Evolutionary conservation across 495 filamentous ascomycete genomes (phyloP), one percentile per base, ranked within the genome.

Genomic region (Xylaria telfairii): DNA sequence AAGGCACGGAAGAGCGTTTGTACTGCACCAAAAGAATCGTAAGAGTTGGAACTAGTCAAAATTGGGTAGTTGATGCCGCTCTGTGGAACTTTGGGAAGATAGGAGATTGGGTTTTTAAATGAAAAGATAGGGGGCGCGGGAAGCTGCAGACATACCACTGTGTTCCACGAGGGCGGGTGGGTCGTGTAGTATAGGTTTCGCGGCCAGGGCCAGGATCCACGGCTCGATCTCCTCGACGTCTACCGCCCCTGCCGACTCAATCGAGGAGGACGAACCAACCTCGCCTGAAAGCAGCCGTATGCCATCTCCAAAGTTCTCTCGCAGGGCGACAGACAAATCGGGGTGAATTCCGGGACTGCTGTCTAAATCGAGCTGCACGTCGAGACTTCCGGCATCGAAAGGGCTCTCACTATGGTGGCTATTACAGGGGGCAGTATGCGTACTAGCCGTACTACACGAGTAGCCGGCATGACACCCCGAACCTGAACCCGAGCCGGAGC

Each of bases 1-100:
- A 83, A 68, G 30, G 80, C 73, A 6, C 80, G 78, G 26, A 82
- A 75, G 24, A 83, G 67, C 5, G 78, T 71, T 70, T 81, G 73
- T 78, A 42, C 67, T 69, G 28, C 9, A 60, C 28, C 10, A 9
- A 17, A n/a, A 54, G 4, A 34, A 19, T 26, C 19, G n/a, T 28
- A n/a, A 44, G 13, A 12, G 46, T 71, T 34, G 61, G 49, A 28
- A 8, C 32, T 4, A 1, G 9, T 39, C 32, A 19, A n/a, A 17
- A 10, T 34, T 0, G 15, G 13, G 26, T 19, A 19, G 30, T 17
- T 57, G 6, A 13, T 28, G 9, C 17, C 53, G 17, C 10, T 12
- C 3, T 10, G 4, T 51, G 6, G 7, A 19, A 5, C 19, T 46
- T 46, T 15, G 6, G 46, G 10, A n/a, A 53, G 21, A 13, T 1